These are phyloP conservation scores for Microthlaspi erraticum DNA, from an alignment of 345 rosid genomes.

Conservation along the genomic window DNA sequence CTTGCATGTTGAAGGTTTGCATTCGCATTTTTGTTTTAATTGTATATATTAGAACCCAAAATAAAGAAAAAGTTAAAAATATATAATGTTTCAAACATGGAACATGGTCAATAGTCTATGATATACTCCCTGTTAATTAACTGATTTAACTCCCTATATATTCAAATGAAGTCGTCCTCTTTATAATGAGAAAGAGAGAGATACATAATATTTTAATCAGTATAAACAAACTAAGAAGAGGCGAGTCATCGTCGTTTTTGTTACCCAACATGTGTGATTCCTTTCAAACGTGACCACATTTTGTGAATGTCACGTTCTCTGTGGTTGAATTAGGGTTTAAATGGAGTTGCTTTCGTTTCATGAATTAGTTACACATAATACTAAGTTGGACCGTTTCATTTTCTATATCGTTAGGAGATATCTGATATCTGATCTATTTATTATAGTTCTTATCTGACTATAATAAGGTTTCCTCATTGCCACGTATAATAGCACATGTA, in stretches of 20 bases:
- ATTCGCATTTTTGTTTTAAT: no score
- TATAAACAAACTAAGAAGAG: conserved; percentile 1
- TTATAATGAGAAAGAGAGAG: neutral
- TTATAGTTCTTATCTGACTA: conserved; percentile 36
- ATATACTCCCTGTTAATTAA: no score
- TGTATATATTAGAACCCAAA: no score
- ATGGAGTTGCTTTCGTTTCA: conserved; percentile 6
- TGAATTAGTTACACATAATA: conserved; percentile 4
- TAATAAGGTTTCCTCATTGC: conserved; percentile 24
- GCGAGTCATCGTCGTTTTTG: conserved; percentile 33
- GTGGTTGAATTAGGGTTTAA: conserved; percentile 15
- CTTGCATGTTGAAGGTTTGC: no score
- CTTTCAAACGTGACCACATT: conserved; percentile 36
- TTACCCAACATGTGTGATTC: conserved; percentile 29
- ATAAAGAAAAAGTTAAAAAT: no score
- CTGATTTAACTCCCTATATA: no score
- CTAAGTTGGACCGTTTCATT: conserved; percentile 20
- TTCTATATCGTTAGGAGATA: conserved; percentile 31
- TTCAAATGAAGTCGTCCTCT: neutral
- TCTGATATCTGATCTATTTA: conserved; percentile 10
- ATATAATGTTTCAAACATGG: no score
- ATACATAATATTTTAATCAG: neutral
- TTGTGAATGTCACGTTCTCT: conserved; percentile 27
- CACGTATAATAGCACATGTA: conserved; percentile 12
- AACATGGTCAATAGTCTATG: no score